These are phyloP conservation scores for Malassezia globosa DNA, from an alignment of 1,284 basidiomycete species.

Conservation along the genomic window DNA sequence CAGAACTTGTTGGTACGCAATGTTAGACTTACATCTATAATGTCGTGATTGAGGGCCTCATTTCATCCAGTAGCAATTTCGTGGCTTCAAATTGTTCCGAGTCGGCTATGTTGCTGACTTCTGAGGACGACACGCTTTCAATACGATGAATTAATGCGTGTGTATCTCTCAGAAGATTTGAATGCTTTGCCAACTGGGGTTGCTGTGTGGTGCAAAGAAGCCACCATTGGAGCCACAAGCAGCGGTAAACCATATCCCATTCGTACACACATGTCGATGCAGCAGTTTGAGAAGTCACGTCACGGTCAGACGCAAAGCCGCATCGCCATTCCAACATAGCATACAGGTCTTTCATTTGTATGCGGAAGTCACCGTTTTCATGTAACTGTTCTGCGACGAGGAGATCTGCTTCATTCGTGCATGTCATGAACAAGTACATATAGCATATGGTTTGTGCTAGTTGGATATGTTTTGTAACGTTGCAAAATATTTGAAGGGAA, in stretches of 20 bases:
- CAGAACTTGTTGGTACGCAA: conserved; percentile 8
- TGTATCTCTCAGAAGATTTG: neutral
- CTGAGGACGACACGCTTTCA: neutral
- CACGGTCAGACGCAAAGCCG: no score
- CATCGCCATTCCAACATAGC: no score
- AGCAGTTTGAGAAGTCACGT: no score
- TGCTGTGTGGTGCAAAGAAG: neutral
- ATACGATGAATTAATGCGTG: neutral
- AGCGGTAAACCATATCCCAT: neutral
- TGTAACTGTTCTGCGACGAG: no score
- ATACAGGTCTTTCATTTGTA: no score
- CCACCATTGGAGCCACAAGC: neutral
- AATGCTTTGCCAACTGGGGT: neutral
- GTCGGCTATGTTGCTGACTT: no score
- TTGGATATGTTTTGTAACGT: neutral
- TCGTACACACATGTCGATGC: no score
- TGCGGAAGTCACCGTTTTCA: no score
- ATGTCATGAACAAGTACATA: neutral
- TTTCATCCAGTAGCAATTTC: no score
- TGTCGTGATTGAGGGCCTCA: no score
- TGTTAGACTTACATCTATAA: no score
- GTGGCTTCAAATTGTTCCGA: no score
- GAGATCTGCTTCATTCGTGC: neutral
- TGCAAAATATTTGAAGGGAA: neutral
- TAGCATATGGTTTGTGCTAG: neutral